Percentiles rank a stretch among this genome's conserved stretches.
phyloP scores from a whole-genome alignment of 2,329 filamentous ascomycete genomes.

The Monosporascus sp. region DNA sequence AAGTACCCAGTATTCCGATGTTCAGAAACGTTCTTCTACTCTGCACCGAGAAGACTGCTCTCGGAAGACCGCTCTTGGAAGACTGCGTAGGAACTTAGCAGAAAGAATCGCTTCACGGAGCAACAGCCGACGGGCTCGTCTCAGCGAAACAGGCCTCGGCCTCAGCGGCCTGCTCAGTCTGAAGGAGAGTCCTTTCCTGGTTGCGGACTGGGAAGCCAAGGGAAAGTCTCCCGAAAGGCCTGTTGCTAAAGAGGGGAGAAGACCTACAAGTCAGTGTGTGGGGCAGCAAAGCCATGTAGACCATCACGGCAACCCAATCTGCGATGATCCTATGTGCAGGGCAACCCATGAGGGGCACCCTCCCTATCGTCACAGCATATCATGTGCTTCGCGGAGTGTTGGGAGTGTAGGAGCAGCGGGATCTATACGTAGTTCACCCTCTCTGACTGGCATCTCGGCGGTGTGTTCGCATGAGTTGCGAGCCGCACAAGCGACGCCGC shows the following conservation, averaged over 20 bases:
- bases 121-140: neutral
- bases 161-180: neutral
- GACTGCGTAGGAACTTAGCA: neutral
- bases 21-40: neutral
- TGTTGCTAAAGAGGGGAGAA: neutral
- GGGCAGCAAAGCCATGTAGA: neutral
- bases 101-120: neutral
- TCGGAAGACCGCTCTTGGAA: neutral
- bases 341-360: slow-evolving; percentile 22
- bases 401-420: no score
- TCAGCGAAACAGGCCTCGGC: neutral
- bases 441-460: no score
- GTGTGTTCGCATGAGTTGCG: no score
- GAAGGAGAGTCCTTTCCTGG: slow-evolving; percentile 16
- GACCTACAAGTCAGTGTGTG: neutral
- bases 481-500: no score
- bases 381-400: slow-evolving; percentile 17
- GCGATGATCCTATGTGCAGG: neutral
- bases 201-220: slow-evolving; percentile 13
- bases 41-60: neutral
- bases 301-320: slow-evolving; percentile 10
- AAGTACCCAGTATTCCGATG: neutral
- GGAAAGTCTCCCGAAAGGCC: neutral
- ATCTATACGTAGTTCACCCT: no score
- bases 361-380: slow-evolving; percentile 27